Percentiles rank a stretch among this genome's conserved stretches.
These are phyloP conservation scores for Colletotrichum caudatum DNA, from an alignment of 2,329 filamentous ascomycete genomes.

Conservation along the genomic window DNA sequence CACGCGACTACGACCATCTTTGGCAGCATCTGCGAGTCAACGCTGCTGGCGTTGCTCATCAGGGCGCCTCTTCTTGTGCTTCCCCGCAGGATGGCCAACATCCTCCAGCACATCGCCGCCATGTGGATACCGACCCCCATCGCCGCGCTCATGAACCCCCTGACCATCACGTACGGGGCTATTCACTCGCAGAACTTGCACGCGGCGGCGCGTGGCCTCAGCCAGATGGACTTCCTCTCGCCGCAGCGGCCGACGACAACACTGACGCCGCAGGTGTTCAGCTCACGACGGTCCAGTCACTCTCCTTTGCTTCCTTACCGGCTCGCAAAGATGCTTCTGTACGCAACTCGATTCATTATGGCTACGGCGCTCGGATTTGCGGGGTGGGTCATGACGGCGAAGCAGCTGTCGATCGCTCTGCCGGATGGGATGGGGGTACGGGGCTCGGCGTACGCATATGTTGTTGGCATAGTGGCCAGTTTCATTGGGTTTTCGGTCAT, in stretches of 20 bases:
- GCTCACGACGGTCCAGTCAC: constrained; percentile 45
- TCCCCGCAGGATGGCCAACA: constrained; percentile 73
- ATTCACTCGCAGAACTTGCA: constrained; percentile 90
- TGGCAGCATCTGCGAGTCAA: constrained; percentile 91
- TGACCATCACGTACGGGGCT: constrained; percentile 91
- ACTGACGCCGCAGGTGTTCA: constrained; percentile 68
- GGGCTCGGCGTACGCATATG: constrained; percentile 93
- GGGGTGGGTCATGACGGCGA: constrained; percentile 95
- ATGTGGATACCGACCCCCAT: constrained; percentile 88
- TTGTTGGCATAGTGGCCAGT: constrained; percentile 91
- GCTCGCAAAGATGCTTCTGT: constrained; percentile 89
- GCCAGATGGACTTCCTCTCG: constrained; percentile 84
- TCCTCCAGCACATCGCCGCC: constrained; percentile 80
- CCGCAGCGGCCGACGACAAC: constrained; percentile 80
- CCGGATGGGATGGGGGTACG: constrained; percentile 68
- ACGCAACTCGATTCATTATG: constrained; percentile 92
- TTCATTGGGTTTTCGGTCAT: constrained; percentile 96
- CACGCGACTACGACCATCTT: constrained; percentile 90
- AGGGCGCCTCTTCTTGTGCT: constrained; percentile 88
- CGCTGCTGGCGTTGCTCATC: constrained; percentile 82
- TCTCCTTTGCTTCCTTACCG: constrained; percentile 81
- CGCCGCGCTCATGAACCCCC: constrained; percentile 86
- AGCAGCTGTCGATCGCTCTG: constrained; percentile 74
- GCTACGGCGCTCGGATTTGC: constrained; percentile 90
- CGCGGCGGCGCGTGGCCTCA: constrained; percentile 81